A percentile compares a stretch with the other conserved stretches of the same genome.
phyloP scores from a whole-genome alignment of 495 filamentous ascomycete species.

The Aspergillus nanangensis region DNA sequence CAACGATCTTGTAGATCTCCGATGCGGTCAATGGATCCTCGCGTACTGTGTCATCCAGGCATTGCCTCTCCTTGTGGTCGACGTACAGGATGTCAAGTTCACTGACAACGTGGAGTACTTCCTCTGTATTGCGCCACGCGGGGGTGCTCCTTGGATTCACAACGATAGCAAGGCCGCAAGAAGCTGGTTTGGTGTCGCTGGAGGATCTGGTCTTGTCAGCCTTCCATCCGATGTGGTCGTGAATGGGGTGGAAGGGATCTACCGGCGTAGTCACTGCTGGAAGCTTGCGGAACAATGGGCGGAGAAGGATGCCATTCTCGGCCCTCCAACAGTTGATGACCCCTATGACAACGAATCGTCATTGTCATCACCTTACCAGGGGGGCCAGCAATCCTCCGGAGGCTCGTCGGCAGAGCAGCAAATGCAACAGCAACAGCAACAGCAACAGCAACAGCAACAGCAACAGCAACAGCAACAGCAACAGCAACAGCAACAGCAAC shows the following conservation, averaged over 20 bases:
- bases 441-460: constrained; percentile 10
- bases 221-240: constrained; percentile 80
- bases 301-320: constrained; percentile 34
- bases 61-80: constrained; percentile 83
- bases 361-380: constrained; percentile 39
- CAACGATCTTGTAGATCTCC: constrained; percentile 69
- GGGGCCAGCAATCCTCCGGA: constrained; percentile 40
- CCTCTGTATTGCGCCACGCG: constrained; percentile 84
- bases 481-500: constrained; percentile 10
- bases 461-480: constrained; percentile 15
- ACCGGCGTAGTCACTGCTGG: constrained; percentile 92
- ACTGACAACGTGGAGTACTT: constrained; percentile 91
- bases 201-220: constrained; percentile 65
- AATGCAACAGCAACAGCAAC: constrained; percentile 7
- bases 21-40: constrained; percentile 91
- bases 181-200: constrained; percentile 77
- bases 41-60: constrained; percentile 87
- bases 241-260: constrained; percentile 85
- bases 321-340: constrained; percentile 35
- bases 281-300: constrained; percentile 72
- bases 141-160: constrained; percentile 79
- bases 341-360: constrained; percentile 41
- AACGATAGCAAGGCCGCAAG: constrained; percentile 60
- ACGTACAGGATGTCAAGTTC: constrained; percentile 73
- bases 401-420: constrained; percentile 33